Evolutionary conservation across 257 asterid genomes (phyloP).

Genomic region (Gardenia jasminoides): DNA sequence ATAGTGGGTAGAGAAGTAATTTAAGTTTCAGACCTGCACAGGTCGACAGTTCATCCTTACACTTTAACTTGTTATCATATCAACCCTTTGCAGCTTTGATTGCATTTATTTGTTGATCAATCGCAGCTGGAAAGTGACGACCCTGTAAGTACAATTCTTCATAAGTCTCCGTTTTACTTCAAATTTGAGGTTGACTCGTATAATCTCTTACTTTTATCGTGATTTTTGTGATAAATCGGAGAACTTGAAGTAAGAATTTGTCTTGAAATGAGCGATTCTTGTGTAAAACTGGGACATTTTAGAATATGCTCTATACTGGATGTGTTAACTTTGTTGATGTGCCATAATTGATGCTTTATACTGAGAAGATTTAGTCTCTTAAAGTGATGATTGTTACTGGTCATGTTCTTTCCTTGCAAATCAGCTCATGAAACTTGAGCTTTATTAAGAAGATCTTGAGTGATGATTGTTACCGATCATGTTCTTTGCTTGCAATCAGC

Average conservation of each 20-base stretch:
- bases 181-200: not conserved
- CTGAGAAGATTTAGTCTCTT: not conserved
- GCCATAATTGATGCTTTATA: not conserved
- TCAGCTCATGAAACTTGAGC: too few species aligned
- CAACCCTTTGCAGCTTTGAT: not conserved
- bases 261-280: not conserved
- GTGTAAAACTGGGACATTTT: not conserved
- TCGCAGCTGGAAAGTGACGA: conserved; percentile 2
- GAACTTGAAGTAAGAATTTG: not conserved
- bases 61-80: not conserved
- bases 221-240: not conserved
- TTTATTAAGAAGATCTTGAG: too few species aligned
- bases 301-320: not conserved
- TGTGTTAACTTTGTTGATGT: not conserved
- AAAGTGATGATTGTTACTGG: too few species aligned
- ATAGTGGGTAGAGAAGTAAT: not conserved
- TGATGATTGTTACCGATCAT: not conserved
- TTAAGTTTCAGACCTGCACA: conserved; percentile 1
- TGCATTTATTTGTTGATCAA: not conserved
- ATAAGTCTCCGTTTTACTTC: not conserved
- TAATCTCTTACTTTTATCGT: not conserved
- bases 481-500: not conserved
- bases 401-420: too few species aligned
- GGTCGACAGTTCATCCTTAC: not conserved
- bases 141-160: not conserved